phyloP scores from a whole-genome alignment of 2,329 filamentous ascomycete species.

The Annulohypoxylon truncatum region DNA sequence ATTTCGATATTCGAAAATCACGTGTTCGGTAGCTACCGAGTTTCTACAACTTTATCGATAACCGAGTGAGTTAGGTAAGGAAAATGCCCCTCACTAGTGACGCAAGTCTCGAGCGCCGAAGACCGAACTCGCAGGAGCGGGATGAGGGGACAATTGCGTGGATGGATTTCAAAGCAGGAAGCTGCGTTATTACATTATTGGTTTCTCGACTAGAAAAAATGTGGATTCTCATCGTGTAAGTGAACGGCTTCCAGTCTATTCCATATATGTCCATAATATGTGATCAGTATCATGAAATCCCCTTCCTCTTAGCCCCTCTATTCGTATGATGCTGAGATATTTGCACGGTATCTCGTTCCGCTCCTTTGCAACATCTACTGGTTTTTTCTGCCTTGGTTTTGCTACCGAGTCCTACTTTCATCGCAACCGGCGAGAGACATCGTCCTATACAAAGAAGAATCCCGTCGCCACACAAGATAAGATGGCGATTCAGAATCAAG shows the following conservation, averaged over 20 bases:
- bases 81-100: not conserved
- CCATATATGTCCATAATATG: slow-evolving; percentile 5
- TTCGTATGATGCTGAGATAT: slow-evolving; percentile 45
- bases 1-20: slow-evolving; percentile 35
- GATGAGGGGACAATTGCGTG: slow-evolving; percentile 7
- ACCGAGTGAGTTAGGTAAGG: not conserved
- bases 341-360: slow-evolving; percentile 42
- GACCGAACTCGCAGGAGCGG: slow-evolving; percentile 26
- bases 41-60: slow-evolving; percentile 32
- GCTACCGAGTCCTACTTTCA: slow-evolving; percentile 45
- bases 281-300: slow-evolving; percentile 25
- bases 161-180: slow-evolving; percentile 54
- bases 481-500: slow-evolving; percentile 48
- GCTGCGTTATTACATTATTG: slow-evolving; percentile 41
- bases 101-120: slow-evolving; percentile 31
- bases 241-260: slow-evolving; percentile 37
- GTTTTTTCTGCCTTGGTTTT: slow-evolving; percentile 41
- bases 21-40: slow-evolving; percentile 21
- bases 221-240: slow-evolving; percentile 45
- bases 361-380: slow-evolving; percentile 42
- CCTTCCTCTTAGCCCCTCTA: slow-evolving; percentile 12
- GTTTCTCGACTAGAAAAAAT: slow-evolving; percentile 18
- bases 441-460: slow-evolving; percentile 8
- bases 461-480: slow-evolving; percentile 30
- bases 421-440: slow-evolving; percentile 39